Percentiles rank a stretch among this genome's conserved stretches.
These are phyloP conservation scores for Tricholoma matsutake DNA, from an alignment of 768 basidiomycete species.

Conservation along the genomic window DNA sequence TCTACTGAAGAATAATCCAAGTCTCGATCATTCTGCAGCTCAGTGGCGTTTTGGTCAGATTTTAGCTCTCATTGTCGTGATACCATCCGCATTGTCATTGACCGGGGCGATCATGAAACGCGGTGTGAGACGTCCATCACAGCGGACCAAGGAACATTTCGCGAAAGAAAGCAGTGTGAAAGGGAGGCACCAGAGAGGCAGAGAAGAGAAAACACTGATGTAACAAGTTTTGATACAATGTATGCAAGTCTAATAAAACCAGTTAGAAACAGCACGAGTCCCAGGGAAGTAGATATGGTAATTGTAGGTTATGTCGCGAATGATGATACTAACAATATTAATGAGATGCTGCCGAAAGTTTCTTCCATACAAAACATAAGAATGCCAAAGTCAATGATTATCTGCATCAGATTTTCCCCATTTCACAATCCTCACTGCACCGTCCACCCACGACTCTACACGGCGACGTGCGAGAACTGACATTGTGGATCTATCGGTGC, in stretches of 20 bases:
- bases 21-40: slow-evolving; percentile 16
- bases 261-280: neutral
- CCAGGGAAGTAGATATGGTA: neutral
- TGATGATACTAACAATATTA: neutral
- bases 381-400: slow-evolving; percentile 40
- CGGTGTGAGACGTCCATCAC: slow-evolving; percentile 29
- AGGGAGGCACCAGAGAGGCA: neutral
- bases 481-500: slow-evolving; percentile 72
- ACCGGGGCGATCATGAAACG: slow-evolving; percentile 28
- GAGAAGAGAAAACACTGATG: neutral
- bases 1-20: slow-evolving; percentile 29
- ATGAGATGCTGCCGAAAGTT: slow-evolving; percentile 2
- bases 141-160: slow-evolving; percentile 16
- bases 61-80: slow-evolving; percentile 37
- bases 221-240: neutral
- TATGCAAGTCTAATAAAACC: neutral
- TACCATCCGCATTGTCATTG: slow-evolving; percentile 37
- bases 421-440: slow-evolving; percentile 46
- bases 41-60: slow-evolving; percentile 43
- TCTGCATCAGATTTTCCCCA: slow-evolving; percentile 61
- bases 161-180: neutral
- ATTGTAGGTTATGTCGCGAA: neutral
- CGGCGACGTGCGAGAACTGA: slow-evolving; percentile 62
- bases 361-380: neutral
- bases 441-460: slow-evolving; percentile 64